Percentiles rank a stretch among this genome's conserved stretches.
These are phyloP conservation scores for Coffea canephora DNA, from an alignment of 257 asterid species.

Conservation along the genomic window DNA sequence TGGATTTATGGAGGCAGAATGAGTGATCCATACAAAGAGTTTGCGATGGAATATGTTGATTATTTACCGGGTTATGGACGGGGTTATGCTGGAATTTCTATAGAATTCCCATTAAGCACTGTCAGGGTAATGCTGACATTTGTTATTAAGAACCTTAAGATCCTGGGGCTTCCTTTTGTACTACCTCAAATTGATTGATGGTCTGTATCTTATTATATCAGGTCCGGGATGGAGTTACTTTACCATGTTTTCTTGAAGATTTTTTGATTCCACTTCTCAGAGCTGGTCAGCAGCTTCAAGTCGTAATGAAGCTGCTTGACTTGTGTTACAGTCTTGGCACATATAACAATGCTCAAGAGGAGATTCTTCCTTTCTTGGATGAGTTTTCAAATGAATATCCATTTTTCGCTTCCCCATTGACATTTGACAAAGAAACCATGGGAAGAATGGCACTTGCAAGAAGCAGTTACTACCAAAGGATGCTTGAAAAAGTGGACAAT, in stretches of 20 bases:
- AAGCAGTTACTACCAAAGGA: conserved; percentile 58
- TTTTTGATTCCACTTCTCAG: conserved; percentile 72
- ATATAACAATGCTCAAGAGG: conserved; percentile 42
- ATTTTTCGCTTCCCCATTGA: conserved; percentile 57
- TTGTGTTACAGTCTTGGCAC: conserved; percentile 51
- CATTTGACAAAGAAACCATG: conserved; percentile 68
- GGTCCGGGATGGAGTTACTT: conserved; percentile 76
- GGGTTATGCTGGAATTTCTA: conserved; percentile 36
- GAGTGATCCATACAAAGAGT: conserved; percentile 77
- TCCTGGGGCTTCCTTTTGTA: conserved; percentile 20
- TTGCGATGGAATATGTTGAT: conserved; percentile 62
- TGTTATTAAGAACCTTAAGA: conserved; percentile 20
- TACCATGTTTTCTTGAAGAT: conserved; percentile 86
- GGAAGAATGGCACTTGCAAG: conserved; percentile 58
- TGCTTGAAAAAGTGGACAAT: conserved; percentile 69
- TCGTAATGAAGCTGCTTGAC: conserved; percentile 77
- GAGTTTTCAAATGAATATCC: conserved; percentile 52
- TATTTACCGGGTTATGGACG: conserved; percentile 32
- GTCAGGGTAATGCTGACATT: conserved; percentile 55
- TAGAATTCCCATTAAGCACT: conserved; percentile 56
- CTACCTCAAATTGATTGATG: conserved; percentile 26
- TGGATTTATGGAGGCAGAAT: conserved; percentile 87
- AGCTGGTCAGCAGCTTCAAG: conserved; percentile 99
- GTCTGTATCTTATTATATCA: conserved; percentile 32
- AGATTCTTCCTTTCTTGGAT: conserved; percentile 63